Evolutionary conservation across 495 filamentous ascomycete genomes (phyloP).

Genomic region (Penicillium paradoxum): DNA sequence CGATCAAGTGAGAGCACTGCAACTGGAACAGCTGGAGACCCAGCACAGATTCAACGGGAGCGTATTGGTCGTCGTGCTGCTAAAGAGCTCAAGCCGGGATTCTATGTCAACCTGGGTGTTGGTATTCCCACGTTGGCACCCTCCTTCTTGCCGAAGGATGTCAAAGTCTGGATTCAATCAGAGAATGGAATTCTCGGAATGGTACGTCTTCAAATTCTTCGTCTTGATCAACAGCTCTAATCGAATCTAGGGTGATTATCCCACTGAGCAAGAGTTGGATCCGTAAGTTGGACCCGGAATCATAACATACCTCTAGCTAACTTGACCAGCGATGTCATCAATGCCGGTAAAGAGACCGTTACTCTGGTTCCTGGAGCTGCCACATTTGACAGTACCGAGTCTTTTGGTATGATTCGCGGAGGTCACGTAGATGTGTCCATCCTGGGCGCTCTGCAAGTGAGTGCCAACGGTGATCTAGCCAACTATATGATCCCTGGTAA

Average conservation of each 20-base stretch:
- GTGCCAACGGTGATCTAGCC: constrained; percentile 74
- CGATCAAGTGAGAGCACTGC: constrained; percentile 51
- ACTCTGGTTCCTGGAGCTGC: constrained; percentile 75
- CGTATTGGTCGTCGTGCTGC: constrained; percentile 78
- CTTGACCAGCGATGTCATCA: constrained; percentile 65
- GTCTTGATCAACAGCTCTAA: constrained; percentile 1
- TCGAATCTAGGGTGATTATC: constrained; percentile 66
- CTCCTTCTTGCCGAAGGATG: constrained; percentile 67
- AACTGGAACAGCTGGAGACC: constrained; percentile 51
- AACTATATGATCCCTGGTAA: constrained; percentile 94
- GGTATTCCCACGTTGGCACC: constrained; percentile 91
- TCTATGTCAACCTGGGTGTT: constrained; percentile 90
- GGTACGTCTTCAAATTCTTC: constrained; percentile 14
- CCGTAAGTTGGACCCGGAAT: constrained; percentile 36
- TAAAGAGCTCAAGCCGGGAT: constrained; percentile 91
- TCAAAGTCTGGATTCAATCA: constrained; percentile 81
- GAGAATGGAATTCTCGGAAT: constrained; percentile 91
- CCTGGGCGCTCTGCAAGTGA: constrained; percentile 85
- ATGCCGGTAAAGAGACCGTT: constrained; percentile 91
- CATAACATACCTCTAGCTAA: background rate
- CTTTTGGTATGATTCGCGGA: constrained; percentile 88
- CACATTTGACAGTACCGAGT: constrained; percentile 81
- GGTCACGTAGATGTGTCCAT: constrained; percentile 88
- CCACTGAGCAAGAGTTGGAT: constrained; percentile 70
- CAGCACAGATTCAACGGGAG: constrained; percentile 66